Evolutionary conservation across 108 stramenopile genomes (phyloP).

Genomic region (Chaetoceros tenuissimus): DNA sequence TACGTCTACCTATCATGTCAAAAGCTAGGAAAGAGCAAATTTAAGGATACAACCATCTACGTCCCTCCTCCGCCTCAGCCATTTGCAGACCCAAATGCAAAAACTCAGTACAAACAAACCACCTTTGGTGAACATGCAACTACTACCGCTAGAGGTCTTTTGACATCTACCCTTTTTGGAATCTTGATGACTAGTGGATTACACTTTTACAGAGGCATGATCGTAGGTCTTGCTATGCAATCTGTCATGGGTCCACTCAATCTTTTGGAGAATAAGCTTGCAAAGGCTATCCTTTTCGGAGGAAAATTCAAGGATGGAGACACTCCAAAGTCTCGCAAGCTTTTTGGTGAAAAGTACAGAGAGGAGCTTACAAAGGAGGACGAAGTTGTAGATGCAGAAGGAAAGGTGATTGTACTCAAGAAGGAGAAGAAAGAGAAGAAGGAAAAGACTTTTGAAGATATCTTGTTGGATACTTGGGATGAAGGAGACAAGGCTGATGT

Average conservation of each 20-base stretch:
- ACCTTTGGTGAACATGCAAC: constrained; percentile 37
- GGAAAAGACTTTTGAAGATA: constrained; percentile 48
- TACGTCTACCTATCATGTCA: constrained; percentile 47
- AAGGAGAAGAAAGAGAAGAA: constrained; percentile 14
- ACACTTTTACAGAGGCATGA: constrained; percentile 84
- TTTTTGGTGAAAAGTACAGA: constrained; percentile 65
- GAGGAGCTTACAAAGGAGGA: constrained; percentile 52
- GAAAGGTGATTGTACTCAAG: constrained; percentile 44
- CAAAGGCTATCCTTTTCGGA: constrained; percentile 42
- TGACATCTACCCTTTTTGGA: constrained; percentile 69
- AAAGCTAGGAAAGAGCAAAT: constrained; percentile 14
- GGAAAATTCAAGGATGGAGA: constrained; percentile 45
- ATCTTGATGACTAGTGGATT: constrained; percentile 73
- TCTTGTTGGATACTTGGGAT: constrained; percentile 86
- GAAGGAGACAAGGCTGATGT: constrained; percentile 69
- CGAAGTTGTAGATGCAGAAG: constrained; percentile 54
- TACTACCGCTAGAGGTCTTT: constrained; percentile 37
- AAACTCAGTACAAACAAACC: constrained; percentile 67
- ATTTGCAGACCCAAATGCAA: constrained; percentile 68
- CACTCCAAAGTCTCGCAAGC: constrained; percentile 7
- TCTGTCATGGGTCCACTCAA: constrained; percentile 79
- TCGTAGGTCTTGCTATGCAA: constrained; percentile 82
- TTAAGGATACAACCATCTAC: constrained; percentile 43
- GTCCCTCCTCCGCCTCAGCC: constrained; percentile 76
- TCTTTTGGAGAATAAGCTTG: constrained; percentile 58